Conservation (phyloP, 305 asterid species). For the Fraxinus floribunda region DNA sequence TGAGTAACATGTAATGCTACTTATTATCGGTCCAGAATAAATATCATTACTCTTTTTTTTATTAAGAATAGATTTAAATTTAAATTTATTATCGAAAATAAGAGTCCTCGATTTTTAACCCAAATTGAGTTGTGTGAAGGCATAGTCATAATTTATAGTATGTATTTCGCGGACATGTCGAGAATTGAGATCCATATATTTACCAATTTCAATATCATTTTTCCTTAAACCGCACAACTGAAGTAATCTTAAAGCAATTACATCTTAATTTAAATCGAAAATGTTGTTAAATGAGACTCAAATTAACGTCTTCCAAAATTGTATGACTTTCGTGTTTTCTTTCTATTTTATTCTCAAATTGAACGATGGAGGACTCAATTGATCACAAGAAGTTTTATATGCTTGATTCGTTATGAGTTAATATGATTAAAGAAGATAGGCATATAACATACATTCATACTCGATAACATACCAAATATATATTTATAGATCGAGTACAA, state of each 20-base stretch:
- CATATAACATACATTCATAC: too few species aligned
- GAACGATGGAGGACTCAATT: not conserved
- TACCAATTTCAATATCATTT: not conserved
- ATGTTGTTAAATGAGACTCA: not conserved
- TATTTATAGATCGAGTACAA: too few species aligned
- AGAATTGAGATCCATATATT: not conserved
- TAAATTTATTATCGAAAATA: too few species aligned
- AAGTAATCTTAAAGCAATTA: not conserved
- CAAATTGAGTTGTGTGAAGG: not conserved
- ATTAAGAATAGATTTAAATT: too few species aligned
- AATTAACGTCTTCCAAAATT: not conserved
- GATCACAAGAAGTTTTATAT: too few species aligned
- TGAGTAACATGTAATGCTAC: too few species aligned
- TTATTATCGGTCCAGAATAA: too few species aligned
- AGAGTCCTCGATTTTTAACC: too few species aligned
- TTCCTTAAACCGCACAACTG: not conserved
- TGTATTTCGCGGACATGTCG: not conserved
- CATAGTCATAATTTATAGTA: not conserved
- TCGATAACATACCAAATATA: too few species aligned
- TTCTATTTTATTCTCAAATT: too few species aligned
- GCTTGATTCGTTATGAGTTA: not conserved
- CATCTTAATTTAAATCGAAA: not conserved
- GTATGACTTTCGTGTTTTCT: not conserved
- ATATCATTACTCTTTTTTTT: too few species aligned
- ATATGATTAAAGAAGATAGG: too few species aligned